Evolutionary conservation across 139 green algal genomes (phyloP).

Genomic region (Diplosphaera chodatii): DNA sequence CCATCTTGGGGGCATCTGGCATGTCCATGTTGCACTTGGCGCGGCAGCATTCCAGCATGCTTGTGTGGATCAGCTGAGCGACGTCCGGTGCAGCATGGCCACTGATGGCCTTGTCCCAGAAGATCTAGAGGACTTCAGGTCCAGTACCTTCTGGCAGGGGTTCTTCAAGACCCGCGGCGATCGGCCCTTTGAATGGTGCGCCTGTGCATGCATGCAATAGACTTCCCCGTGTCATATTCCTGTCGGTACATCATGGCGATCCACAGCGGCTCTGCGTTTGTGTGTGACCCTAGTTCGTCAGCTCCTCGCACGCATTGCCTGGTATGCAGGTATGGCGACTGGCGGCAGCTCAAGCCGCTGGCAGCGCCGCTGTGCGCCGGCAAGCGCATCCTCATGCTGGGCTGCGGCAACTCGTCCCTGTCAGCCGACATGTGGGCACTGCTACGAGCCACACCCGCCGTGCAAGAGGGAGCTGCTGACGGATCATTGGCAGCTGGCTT

Average conservation of each 20-base stretch:
- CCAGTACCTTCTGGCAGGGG: conserved; percentile 24
- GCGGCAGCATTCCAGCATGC: too few species aligned
- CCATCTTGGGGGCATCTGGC: too few species aligned
- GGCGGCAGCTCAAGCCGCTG: conserved; percentile 22
- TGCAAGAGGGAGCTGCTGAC: too few species aligned
- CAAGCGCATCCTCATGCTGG: conserved; percentile 27
- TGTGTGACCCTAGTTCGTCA: too few species aligned
- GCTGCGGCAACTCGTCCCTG: conserved; percentile 57
- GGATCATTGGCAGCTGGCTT: too few species aligned
- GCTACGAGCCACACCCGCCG: too few species aligned
- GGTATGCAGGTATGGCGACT: conserved; percentile 39
- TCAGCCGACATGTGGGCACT: conserved; percentile 47
- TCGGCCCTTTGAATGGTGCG: conserved; percentile 49
- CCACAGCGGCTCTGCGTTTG: too few species aligned
- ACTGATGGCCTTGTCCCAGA: conserved; percentile 16
- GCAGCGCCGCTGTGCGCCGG: conserved; percentile 7
- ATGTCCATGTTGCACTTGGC: too few species aligned
- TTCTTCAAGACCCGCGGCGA: conserved; percentile 27
- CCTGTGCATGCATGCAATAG: too few species aligned
- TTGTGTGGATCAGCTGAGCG: background rate
- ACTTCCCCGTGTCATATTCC: too few species aligned
- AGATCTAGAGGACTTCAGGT: conserved; percentile 27
- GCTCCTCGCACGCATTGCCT: too few species aligned
- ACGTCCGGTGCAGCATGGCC: background rate
- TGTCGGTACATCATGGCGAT: too few species aligned